Evolutionary conservation across 768 basidiomycete genomes (phyloP), one percentile per base, ranked within the genome.

Genomic region (Auricularia auricula-judae): DNA sequence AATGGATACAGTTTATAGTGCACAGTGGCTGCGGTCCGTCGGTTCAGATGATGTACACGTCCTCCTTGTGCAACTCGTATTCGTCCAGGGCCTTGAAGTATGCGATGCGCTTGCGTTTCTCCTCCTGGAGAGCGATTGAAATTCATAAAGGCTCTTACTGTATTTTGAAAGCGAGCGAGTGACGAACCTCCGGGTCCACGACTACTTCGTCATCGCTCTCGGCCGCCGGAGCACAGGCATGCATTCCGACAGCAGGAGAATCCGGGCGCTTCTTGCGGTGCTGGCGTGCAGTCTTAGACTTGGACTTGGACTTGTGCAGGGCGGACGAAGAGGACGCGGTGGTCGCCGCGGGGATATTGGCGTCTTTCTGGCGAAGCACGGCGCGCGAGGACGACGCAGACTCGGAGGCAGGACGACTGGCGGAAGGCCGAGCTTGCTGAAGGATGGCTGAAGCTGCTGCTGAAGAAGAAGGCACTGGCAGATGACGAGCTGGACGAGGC

Each of bases 401-500:
- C 29, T 29, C 3, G 29, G 29, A 29, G 1, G 2, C 29, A 29
- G 29, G 29, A 29, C 29, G 29, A 29, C 29, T 29, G 0, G 29
- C 29, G 29, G 2, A 0, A 29, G 29, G 29, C 29, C 0, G 0
- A 0, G 0, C 29, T 29, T 29, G 29, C 2, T 29, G 29, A 2
- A 29, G 29, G 29, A 29, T 29, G 29, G 29, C 29, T 42, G 8
- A 14, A 14, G 39, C 39, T 7, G 39, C 39, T 42, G 39, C 3
- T 3, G 39, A 7, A 42, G 39, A 39, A 7, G 39, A 42, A 42
- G 39, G 29, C 29, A 3, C 29, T 29, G 29, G 29, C 29, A 29
- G 29, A 29, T 29, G 29, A 29, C 29, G 29, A 29, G 29, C 29
- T 29, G 29, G 29, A 29, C 29, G 29, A 3, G 29, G 29, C 29